These are phyloP conservation scores for Zostera marina DNA, from an alignment of 116 monocot genomes.

Conservation along the genomic window DNA sequence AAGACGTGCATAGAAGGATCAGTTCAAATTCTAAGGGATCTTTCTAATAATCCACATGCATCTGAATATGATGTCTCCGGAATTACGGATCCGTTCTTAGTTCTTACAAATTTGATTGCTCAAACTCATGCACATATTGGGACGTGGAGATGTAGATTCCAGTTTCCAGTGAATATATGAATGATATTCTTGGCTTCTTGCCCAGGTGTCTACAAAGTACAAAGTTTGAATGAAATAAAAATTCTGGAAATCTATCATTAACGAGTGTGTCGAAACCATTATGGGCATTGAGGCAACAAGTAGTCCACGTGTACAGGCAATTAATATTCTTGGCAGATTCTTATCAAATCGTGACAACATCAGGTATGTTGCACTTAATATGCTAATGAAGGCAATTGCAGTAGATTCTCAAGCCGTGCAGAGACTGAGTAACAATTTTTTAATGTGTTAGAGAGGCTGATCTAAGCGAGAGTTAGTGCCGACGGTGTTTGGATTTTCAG, in stretches of 20 bases:
- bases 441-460: constrained; percentile 98
- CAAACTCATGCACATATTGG: constrained; percentile 63
- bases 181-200: constrained; percentile 99
- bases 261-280: constrained; percentile 98
- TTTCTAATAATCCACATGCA: constrained; percentile 92
- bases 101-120: constrained; percentile 73
- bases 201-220: constrained; percentile 99
- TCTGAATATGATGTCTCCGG: constrained; percentile 90
- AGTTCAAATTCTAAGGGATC: constrained; percentile 75
- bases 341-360: constrained; percentile 98
- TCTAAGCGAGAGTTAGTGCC: too few species aligned
- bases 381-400: constrained; percentile 84
- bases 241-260: constrained; percentile 98
- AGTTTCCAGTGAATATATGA: constrained; percentile 86
- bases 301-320: constrained; percentile 87
- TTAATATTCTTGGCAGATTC: constrained; percentile 96
- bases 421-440: constrained; percentile 82
- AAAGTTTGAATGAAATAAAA: constrained; percentile 96
- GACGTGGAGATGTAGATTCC: constrained; percentile 80
- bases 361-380: constrained; percentile 99
- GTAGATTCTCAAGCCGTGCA: constrained; percentile 97
- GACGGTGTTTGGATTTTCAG: too few species aligned
- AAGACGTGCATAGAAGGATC: constrained; percentile 88
- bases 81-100: constrained; percentile 83
- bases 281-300: constrained; percentile 98